phyloP scores from a whole-genome alignment of 2,329 filamentous ascomycete species.

The Sclerotinia borealis region DNA sequence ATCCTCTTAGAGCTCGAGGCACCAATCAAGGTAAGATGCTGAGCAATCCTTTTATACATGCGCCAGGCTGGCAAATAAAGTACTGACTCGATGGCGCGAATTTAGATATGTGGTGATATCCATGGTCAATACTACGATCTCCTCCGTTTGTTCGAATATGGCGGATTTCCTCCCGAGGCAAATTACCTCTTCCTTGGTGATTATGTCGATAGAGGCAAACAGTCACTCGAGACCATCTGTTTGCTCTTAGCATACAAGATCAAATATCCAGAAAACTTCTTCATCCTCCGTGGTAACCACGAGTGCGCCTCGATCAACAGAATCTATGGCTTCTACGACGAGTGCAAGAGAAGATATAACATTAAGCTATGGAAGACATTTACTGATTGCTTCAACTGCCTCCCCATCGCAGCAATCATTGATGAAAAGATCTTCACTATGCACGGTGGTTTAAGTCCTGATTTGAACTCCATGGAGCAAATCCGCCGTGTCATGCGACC shows the following conservation, averaged over 20 bases:
- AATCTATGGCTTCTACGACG: slow-evolving; percentile 99
- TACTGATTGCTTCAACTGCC: slow-evolving; percentile 98
- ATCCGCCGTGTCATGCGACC: slow-evolving; percentile 98
- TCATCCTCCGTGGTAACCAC: slow-evolving; percentile 96
- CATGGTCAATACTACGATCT: slow-evolving; percentile 99
- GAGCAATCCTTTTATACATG: background rate
- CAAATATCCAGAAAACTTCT: slow-evolving; percentile 99
- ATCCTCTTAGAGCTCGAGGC: slow-evolving; percentile 96
- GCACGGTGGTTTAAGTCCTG: slow-evolving; percentile 95
- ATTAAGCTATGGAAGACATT: slow-evolving; percentile 99
- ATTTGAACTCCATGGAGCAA: slow-evolving; percentile 99
- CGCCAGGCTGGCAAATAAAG: background rate
- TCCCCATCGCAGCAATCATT: slow-evolving; percentile 97
- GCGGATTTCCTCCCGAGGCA: slow-evolving; percentile 94
- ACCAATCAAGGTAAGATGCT: slow-evolving; percentile 79
- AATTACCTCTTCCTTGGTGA: slow-evolving; percentile 99
- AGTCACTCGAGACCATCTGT: slow-evolving; percentile 97
- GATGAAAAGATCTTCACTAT: slow-evolving; percentile 99
- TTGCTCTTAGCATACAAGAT: slow-evolving; percentile 97
- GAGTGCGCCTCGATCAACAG: slow-evolving; percentile 98
- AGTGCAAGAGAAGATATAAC: slow-evolving; percentile 98
- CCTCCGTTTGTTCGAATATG: slow-evolving; percentile 94
- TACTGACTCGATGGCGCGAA: slow-evolving; percentile 16
- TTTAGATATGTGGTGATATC: slow-evolving; percentile 95
- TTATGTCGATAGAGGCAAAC: slow-evolving; percentile 98